phyloP scores from a whole-genome alignment of 805 yeast species.

The Cyberlindnera euphorbiae region DNA sequence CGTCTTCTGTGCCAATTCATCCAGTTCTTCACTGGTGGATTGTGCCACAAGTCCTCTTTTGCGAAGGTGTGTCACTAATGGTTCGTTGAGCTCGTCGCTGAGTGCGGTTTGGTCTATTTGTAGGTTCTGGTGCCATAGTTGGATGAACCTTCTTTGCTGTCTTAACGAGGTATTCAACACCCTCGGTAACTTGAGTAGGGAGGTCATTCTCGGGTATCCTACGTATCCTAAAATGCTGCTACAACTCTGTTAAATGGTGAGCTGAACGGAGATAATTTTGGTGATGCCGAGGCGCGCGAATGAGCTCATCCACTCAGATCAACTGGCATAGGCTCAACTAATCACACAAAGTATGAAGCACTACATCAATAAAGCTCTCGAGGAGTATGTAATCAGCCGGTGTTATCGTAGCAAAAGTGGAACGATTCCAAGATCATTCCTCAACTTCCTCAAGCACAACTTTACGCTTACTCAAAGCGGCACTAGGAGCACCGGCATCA shows the following conservation, averaged over 20 bases:
- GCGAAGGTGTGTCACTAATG: slow-evolving; percentile 37
- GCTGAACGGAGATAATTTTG: no score
- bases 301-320: no score
- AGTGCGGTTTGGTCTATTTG: slow-evolving; percentile 19
- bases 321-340: no score
- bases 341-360: no score
- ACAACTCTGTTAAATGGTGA: no score
- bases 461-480: slow-evolving; percentile 20
- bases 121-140: slow-evolving; percentile 17
- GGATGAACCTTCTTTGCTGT: slow-evolving; percentile 2
- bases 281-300: no score
- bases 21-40: slow-evolving; percentile 31
- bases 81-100: slow-evolving; percentile 30
- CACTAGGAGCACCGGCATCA: slow-evolving; percentile 2
- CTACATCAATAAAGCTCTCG: no score
- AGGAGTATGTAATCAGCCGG: no score
- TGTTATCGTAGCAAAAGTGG: not conserved
- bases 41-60: slow-evolving; percentile 44
- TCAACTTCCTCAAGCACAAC: slow-evolving; percentile 30
- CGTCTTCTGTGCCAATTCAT: slow-evolving; percentile 25
- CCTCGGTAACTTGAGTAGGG: no score
- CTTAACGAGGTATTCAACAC: no score
- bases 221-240: no score
- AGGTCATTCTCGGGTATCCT: no score
- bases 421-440: slow-evolving; percentile 7